Evolutionary conservation across 179 eudicot genomes (phyloP), one percentile per base, ranked within the genome.

Genomic region (Amaranthus tricolor): DNA sequence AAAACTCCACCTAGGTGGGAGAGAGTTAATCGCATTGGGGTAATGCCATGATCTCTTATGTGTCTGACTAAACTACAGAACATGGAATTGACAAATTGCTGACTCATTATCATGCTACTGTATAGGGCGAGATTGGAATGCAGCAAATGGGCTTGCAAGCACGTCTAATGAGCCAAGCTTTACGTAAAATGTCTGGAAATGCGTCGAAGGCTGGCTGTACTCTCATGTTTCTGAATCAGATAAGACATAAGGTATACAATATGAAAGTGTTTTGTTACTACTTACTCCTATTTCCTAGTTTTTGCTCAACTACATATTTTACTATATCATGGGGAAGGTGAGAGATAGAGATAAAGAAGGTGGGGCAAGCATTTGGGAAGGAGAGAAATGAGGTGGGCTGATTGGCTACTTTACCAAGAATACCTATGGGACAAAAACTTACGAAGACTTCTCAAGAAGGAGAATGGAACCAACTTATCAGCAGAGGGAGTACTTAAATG

Each of bases 71-170:
- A 55, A 16, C 53, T 31, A 54, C 67, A 13, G 70, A n/a, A 14
- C 40, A 58, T 13, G 50, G 73, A 54, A 61, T 54, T 45, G 55
- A 49, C 61, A 55, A 31, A 47, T 72, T 71, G 62, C 71, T 77
- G 73, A 83, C 65, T 71, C 66, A 9, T 69, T 58, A n/a, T 71
- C 6, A 58, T 72, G 57, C 65, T 81, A 71, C 69, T 78, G 20
- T 72, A 53, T 49, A 91, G 97, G 98, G 98, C 65, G 98, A 94
- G 82, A 94, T 94, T 57, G 98, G 98, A 66, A 91, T 91, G 98
- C 98, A 91, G 81, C 98, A 93, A 84, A 93, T 91, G 86, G 98
- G 98, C 63, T 78, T 93, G 86, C 98, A 93, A 84, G 98, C 98
- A 53, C 95, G 98, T 59, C 89, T 93, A 76, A 93, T 93, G 98